These are phyloP conservation scores for Tolypocladium ovalisporum DNA, from an alignment of 2,329 filamentous ascomycete species.

Conservation along the genomic window DNA sequence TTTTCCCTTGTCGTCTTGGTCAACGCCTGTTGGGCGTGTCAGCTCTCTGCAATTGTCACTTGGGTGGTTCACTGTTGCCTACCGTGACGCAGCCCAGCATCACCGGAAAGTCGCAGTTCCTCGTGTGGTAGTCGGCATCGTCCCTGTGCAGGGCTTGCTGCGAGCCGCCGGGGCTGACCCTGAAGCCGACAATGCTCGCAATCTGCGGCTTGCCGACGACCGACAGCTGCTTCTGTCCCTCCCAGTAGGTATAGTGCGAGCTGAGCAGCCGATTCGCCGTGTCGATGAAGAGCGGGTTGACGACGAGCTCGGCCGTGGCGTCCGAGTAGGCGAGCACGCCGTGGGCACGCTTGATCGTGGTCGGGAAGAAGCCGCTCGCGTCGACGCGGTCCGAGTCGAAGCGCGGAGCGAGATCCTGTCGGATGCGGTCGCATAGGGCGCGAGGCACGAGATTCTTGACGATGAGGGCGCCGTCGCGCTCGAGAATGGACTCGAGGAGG, in stretches of 20 bases:
- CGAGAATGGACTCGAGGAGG: constrained; percentile 10
- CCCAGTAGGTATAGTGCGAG: constrained; percentile 24
- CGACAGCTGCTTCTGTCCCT: constrained; percentile 17
- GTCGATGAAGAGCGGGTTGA: constrained; percentile 21
- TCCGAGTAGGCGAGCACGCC: constrained; percentile 26
- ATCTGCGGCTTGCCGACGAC: constrained; percentile 24
- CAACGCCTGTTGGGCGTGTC: constrained; percentile 12
- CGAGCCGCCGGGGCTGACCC: constrained; percentile 26
- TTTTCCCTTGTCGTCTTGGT: constrained; percentile 29
- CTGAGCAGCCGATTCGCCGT: constrained; percentile 22
- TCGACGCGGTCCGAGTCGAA: constrained; percentile 25
- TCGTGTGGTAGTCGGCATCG: constrained; percentile 18
- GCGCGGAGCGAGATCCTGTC: constrained; percentile 22
- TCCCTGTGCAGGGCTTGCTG: constrained; percentile 27
- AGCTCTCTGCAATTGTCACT: neutral
- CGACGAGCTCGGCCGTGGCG: constrained; percentile 24
- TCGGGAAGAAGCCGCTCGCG: constrained; percentile 26
- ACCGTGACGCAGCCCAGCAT: constrained; percentile 23
- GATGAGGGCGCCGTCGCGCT: constrained; percentile 24
- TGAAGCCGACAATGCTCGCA: constrained; percentile 23
- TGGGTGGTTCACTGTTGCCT: neutral
- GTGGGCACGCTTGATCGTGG: constrained; percentile 25
- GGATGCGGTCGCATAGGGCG: constrained; percentile 21
- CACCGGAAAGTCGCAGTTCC: constrained; percentile 22
- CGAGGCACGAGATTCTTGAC: constrained; percentile 22